These are phyloP conservation scores for Buddleja alternifolia DNA, from an alignment of 257 asterid genomes.

Conservation along the genomic window DNA sequence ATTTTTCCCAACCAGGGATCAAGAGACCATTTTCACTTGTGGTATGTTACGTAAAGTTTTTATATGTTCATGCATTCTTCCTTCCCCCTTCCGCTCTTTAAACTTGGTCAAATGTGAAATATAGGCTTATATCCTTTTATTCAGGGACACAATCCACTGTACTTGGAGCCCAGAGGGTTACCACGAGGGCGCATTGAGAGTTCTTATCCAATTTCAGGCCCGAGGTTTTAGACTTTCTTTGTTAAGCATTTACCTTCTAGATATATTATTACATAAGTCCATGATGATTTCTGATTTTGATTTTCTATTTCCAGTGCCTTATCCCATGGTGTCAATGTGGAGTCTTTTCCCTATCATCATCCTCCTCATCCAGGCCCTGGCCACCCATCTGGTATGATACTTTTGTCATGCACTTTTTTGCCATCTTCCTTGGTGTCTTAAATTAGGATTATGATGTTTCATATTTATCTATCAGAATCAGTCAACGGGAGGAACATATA, in stretches of 20 bases:
- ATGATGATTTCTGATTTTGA: constrained; percentile 9
- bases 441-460: neutral
- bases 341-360: constrained; percentile 34
- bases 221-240: constrained; percentile 41
- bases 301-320: constrained; percentile 37
- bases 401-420: constrained; percentile 13
- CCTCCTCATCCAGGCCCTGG: constrained; percentile 14
- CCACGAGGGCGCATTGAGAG: constrained; percentile 41
- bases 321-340: constrained; percentile 23
- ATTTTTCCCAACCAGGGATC: constrained; percentile 42
- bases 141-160: constrained; percentile 48
- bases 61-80: constrained; percentile 10
- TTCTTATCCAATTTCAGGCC: constrained; percentile 41
- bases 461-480: constrained; percentile 34
- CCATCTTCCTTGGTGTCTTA: neutral
- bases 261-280: neutral
- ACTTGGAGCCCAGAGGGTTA: constrained; percentile 42
- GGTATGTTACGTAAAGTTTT: constrained; percentile 36
- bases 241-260: neutral
- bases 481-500: constrained; percentile 32
- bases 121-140: constrained; percentile 20
- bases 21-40: constrained; percentile 48
- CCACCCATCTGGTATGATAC: constrained; percentile 36
- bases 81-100: constrained; percentile 1
- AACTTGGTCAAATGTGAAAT: neutral